Evolutionary conservation across 2,329 filamentous ascomycete genomes (phyloP), one percentile per base, ranked within the genome.

Genomic region (Periglandula ipomoeae): DNA sequence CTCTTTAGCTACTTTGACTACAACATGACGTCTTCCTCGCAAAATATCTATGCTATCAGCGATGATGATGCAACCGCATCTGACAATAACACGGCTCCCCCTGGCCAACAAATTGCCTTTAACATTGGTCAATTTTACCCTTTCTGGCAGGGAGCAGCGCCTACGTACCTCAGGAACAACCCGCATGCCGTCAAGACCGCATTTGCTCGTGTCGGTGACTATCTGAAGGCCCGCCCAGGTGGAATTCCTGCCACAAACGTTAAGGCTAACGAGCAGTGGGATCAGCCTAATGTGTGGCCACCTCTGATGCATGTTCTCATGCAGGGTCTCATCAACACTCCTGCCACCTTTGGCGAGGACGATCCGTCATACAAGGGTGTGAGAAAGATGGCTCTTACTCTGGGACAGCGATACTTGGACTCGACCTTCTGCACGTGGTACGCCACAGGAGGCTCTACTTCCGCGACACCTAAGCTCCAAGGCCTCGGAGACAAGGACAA

Each of bases 351-450:
- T 53, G 73, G 73, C 22, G 58, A 65, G 20, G 65, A 73, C 2
- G 77, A 82, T 50, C 71, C 75, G 0, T 70, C 74, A 9, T 83
- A 79, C 58, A 53, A 70, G 24, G 70, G 70, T 50, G 70, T 79
- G 1, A 78, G 79, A 53, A 63, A 70, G 8, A 68, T 84, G 1
- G 78, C 82, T 0, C 68, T 83, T 2, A 62, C 68, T 4, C 67
- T 86, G 5, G 81, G 73, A 2, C 82, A 85, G 65, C 75, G 82
- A 34, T 85, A 85, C 55, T 66, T 85, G 34, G 81, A 84, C 61
- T 81, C 77, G 17, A 73, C 81, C 1, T 85, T 84, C 59, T 86
- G 82, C 67, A 85, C 82, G 0, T 85, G 82, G 82, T 79, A 75
- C 50, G 78, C 78, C 5, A 85, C 82, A 0, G 82, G 82, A 20